Base-by-base conservation (phyloP, 1,284 basidiomycete species). In the Trichosporon ovoides region DNA sequence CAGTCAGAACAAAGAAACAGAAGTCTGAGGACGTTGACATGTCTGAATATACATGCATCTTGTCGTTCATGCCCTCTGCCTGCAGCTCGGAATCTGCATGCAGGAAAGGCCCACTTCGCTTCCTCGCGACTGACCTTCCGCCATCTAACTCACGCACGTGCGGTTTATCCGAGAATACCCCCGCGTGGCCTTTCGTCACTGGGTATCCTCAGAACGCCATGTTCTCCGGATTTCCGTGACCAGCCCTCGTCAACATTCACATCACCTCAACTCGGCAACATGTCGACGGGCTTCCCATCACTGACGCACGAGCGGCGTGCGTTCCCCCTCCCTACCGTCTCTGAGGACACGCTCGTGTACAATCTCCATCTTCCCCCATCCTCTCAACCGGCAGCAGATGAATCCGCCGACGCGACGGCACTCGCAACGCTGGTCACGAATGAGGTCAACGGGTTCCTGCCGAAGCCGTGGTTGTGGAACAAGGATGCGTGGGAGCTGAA, bases 401-500 rank as follows among this genome's bases (percentile, higher is more conserved):
- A 48, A 24, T 83, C 82, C 59, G 74, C 81, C 7, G 84, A 85
- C 37, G 83, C 81, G n/a, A 82, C 84, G 5, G 82, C 86, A 11
- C 81, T 89, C 53, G 87, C 87, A 2, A 80, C 87, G 0, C 84
- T 86, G 65, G 85, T 93, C 60, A 80, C 81, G 43, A 75, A 80
- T 37, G 81, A 83, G 66, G 83, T 85, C 52, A 79, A 87, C 24
- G 73, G 78, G 2, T 70, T 87, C 3, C 80, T 93, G 3, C 82
- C 83, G 14, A 53, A 62, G 2, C 80, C 80, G 50, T 87, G 90
- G 75, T 78, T 93, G 56, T 95, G 91, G 91, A 89, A 95, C 72
- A 86, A 89, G 55, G 91, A 95, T 76, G 69, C 83, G 3, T 92
- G 92, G 72, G 88, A 92, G 75, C 79, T 93, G 61, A 91, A 89